Evolutionary conservation across 2,329 filamentous ascomycete genomes (phyloP), one percentile per base, ranked within the genome.

Genomic region (Diaporthe humulicola): DNA sequence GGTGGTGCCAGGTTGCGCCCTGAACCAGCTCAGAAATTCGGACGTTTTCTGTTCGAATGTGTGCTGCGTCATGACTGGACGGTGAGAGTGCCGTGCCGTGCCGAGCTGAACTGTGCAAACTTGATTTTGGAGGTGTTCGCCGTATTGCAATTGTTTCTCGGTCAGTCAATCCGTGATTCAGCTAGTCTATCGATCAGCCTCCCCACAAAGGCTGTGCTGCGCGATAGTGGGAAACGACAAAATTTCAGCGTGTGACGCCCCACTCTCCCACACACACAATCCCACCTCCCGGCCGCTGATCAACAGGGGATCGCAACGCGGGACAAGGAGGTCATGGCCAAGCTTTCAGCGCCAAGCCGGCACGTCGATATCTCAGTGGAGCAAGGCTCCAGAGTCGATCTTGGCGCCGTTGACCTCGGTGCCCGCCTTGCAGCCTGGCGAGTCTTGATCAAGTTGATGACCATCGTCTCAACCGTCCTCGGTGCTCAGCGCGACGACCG

Each of bases 11-110:
- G 88, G 86, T 73, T 87, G 83, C 7, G 83, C 79, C 72, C 83
- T 86, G 81, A 91, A 91, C 90, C 90, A 92, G 22, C 81, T 77
- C 40, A 90, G 77, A 77, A 91, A 91, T 2, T 79, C 81, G 42
- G 83, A 79, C 0, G 88, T 88, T 67, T 82, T 83, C 45, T 81
- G 76, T 12, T 86, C 79, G 73, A 90, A 91, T 36, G 45, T 64
- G 25, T 72, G 25, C 36, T 42, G 56, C 33, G 57, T 28, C 70
- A 72, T 72, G 48, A n/a, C 60, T 64, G 64, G 64, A 28, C 48
- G 40, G 17, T 19, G 25, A 7, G 28, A 19, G 4, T 67, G 30
- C 19, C 36, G 42, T 19, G 61, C 42, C 17, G 61, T 12, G 9
- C 14, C 17, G 61, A 36, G 30, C 42, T 38, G 42, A 25, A 10